These are phyloP conservation scores for Gilbertella persicaria DNA, from an alignment of 371 early-diverging fungal genomes.

Conservation along the genomic window DNA sequence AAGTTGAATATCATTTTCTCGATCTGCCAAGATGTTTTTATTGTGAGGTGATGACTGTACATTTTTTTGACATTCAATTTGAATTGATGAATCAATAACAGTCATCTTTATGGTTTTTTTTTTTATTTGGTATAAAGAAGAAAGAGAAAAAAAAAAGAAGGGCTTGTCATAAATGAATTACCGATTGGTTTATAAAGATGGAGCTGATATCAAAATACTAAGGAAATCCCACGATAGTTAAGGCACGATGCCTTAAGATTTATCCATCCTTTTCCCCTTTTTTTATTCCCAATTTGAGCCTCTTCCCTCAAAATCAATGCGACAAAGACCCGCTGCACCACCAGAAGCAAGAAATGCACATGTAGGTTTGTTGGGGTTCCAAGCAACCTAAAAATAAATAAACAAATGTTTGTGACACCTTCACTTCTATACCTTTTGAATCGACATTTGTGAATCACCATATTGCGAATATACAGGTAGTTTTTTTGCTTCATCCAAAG, in stretches of 20 bases:
- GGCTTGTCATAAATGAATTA: no score
- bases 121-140: not conserved
- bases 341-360: slow-evolving; percentile 25
- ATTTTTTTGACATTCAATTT: slow-evolving; percentile 5
- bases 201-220: slow-evolving; percentile 1
- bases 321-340: slow-evolving; percentile 29
- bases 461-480: slow-evolving; percentile 7
- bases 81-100: slow-evolving; percentile 11
- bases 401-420: not conserved
- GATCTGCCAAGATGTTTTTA: slow-evolving; percentile 17
- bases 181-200: no score
- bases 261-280: no score
- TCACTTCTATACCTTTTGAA: slow-evolving; percentile 12
- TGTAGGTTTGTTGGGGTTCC: slow-evolving; percentile 22
- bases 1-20: slow-evolving; percentile 28
- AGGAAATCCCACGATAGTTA: slow-evolving; percentile 3
- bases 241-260: slow-evolving; percentile 5
- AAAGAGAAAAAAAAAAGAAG: not conserved
- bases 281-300: slow-evolving; percentile 14
- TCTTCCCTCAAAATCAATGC: slow-evolving; percentile 30
- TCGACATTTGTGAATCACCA: slow-evolving; percentile 10
- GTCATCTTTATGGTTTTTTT: slow-evolving; percentile 11
- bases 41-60: not conserved
- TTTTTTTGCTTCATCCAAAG: slow-evolving; percentile 2
- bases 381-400: slow-evolving; percentile 10